Conservation (phyloP, 2,329 filamentous ascomycete species). For the Exophiala mesophila region DNA sequence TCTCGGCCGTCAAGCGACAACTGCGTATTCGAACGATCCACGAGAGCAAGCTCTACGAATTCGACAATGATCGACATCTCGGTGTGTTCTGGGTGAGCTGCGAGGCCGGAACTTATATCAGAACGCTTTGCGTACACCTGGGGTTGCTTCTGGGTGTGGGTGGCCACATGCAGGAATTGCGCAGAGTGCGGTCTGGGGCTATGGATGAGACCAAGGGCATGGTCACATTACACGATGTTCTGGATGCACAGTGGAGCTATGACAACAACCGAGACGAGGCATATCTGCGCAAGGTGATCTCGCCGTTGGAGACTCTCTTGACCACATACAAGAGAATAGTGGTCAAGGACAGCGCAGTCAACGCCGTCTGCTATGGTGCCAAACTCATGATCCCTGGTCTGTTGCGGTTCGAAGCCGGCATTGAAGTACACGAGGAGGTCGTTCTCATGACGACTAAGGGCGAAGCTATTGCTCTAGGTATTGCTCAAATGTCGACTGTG, state of each 20-base stretch:
- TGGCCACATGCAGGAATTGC: constrained; percentile 96
- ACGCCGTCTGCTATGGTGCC: constrained; percentile 96
- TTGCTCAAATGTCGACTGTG: constrained; percentile 96
- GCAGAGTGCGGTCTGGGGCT: constrained; percentile 86
- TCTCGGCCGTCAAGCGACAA: constrained; percentile 98
- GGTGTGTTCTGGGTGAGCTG: constrained; percentile 99
- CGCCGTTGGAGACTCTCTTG: constrained; percentile 86
- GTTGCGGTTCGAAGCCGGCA: constrained; percentile 82
- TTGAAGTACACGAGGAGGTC: constrained; percentile 93
- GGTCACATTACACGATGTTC: constrained; percentile 89
- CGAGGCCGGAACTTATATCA: constrained; percentile 97
- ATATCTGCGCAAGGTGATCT: constrained; percentile 84
- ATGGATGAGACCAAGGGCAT: constrained; percentile 88
- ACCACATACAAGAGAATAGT: constrained; percentile 94
- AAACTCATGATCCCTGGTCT: constrained; percentile 99
- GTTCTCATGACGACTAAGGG: constrained; percentile 99
- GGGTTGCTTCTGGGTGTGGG: constrained; percentile 74
- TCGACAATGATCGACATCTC: constrained; percentile 95
- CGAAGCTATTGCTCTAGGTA: constrained; percentile 93
- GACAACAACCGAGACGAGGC: constrained; percentile 95
- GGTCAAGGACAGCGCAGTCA: constrained; percentile 94
- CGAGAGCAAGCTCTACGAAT: constrained; percentile 93
- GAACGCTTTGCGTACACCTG: constrained; percentile 93
- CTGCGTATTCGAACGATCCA: constrained; percentile 97
- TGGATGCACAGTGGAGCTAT: constrained; percentile 92